A percentile compares a stretch with the other conserved stretches of the same genome.
These are phyloP conservation scores for Euphorbia celastroides DNA, from an alignment of 441 rosid species.

Conservation along the genomic window DNA sequence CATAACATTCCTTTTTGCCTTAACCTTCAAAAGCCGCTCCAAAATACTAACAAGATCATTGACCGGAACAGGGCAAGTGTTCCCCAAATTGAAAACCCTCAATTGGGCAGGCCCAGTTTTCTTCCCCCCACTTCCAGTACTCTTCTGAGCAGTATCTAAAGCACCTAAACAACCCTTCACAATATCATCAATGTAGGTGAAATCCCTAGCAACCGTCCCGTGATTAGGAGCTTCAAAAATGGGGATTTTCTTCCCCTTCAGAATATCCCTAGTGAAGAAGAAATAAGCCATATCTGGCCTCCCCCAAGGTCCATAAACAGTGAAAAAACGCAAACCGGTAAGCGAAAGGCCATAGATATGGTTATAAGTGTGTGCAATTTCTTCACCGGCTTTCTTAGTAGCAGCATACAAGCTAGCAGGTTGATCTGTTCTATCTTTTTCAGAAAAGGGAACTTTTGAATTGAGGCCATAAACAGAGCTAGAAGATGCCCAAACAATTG, in stretches of 20 bases:
- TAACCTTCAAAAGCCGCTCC: slow-evolving; percentile 76
- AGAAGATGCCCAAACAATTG: slow-evolving; percentile 95
- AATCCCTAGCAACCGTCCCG: slow-evolving; percentile 90
- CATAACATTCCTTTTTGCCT: slow-evolving; percentile 76
- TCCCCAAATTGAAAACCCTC: slow-evolving; percentile 91
- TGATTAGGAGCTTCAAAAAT: slow-evolving; percentile 73
- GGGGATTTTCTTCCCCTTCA: slow-evolving; percentile 74
- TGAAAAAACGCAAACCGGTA: slow-evolving; percentile 90
- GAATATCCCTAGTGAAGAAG: slow-evolving; percentile 85
- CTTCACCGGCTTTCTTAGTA: too few species aligned
- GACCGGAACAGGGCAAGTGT: slow-evolving; percentile 94
- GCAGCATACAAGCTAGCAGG: slow-evolving; percentile 99
- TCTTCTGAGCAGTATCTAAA: slow-evolving; percentile 88
- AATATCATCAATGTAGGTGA: slow-evolving; percentile 94
- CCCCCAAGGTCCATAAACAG: slow-evolving; percentile 99
- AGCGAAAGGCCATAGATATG: slow-evolving; percentile 92
- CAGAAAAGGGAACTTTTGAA: slow-evolving; percentile 90
- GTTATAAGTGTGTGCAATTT: slow-evolving; percentile 94
- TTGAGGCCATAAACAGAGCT: slow-evolving; percentile 97
- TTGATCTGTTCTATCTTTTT: slow-evolving; percentile 85
- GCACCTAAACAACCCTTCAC: slow-evolving; percentile 90
- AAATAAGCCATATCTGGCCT: slow-evolving; percentile 99
- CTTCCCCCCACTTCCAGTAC: slow-evolving; percentile 94
- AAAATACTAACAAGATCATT: slow-evolving; percentile 69
- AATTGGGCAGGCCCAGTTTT: slow-evolving; percentile 86